Evolutionary conservation across 2,329 filamentous ascomycete species (phyloP), one percentile per base, ranked within the genome.

Genomic region (Aspergillus sp.): DNA sequence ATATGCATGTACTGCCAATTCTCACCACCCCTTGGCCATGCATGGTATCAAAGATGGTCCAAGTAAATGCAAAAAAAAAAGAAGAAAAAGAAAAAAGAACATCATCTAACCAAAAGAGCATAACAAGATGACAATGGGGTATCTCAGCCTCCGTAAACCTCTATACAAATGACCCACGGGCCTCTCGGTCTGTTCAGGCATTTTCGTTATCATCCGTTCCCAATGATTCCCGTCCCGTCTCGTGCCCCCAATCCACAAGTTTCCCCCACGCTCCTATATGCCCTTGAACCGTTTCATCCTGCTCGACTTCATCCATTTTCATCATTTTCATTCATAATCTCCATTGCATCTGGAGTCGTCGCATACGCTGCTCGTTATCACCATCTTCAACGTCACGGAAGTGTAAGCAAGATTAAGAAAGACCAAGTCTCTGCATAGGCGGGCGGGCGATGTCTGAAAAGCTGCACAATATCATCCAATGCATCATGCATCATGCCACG

Each of bases 321-420:
- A 61, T 67, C 60, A 53, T 61, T 39, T 59, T 59, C 55, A 30
- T 30, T 63, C 62, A 50, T 65, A 58, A 65, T 48, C 44, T 48
- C 62, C 57, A 51, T 61, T 44, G 42, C 48, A 38, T 42, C 32
- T 48, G 48, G 32, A 49, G 59, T 51, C 52, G 54, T 42, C 56
- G 48, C 44, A 50, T 54, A 54, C 58, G 57, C 38, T 65, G 59
- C 49, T 56, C 38, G 61, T 60, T 56, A 58, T 65, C 36, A 39
- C 44, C 56, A 60, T 52, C 50, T 38, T 47, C 32, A 36, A 13
- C 11, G 5, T 44, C 42, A 23, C 21, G 41, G 53, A 52, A 51
- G 54, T n/a, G 23, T 54, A 51, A 54, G 30, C 11, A 53, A 59
- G 32, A 50, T 5, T 36, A 11, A 13, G 11, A 36, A 30, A 32